phyloP scores from a whole-genome alignment of 2,329 filamentous ascomycete genomes.

The Triangularia setosa region DNA sequence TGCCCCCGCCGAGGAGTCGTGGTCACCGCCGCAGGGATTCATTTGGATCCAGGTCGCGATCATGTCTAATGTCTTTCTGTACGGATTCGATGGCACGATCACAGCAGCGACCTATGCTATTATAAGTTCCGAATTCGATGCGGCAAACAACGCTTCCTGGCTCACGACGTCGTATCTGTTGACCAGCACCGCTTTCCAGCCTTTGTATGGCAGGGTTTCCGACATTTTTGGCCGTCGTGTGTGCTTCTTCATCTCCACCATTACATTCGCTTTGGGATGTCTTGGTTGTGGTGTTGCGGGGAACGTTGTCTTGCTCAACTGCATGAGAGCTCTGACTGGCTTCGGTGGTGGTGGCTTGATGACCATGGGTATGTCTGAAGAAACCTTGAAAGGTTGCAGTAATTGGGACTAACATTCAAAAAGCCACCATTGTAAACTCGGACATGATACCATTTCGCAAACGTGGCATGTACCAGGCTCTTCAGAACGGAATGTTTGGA shows the following conservation, averaged over 20 bases:
- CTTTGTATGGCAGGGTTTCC: conserved; percentile 66
- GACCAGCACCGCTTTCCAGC: conserved; percentile 68
- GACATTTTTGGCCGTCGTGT: conserved; percentile 63
- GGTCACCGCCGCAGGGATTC: conserved; percentile 35
- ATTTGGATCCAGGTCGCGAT: conserved; percentile 57
- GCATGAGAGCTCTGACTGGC: conserved; percentile 63
- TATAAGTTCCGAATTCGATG: conserved; percentile 69
- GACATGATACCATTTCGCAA: conserved; percentile 58
- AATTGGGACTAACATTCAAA: not conserved
- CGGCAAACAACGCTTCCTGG: conserved; percentile 71
- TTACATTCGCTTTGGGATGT: conserved; percentile 60
- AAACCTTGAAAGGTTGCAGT: conserved; percentile 10
- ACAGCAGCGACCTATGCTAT: conserved; percentile 71
- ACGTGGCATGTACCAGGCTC: conserved; percentile 56
- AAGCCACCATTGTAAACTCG: conserved; percentile 56
- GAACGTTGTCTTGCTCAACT: conserved; percentile 57
- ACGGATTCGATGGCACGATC: conserved; percentile 67
- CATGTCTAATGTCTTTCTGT: conserved; percentile 62
- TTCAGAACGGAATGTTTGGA: conserved; percentile 59
- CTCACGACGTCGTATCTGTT: conserved; percentile 69
- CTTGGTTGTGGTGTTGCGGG: conserved; percentile 60
- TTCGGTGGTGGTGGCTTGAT: conserved; percentile 66
- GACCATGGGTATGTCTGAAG: conserved; percentile 56
- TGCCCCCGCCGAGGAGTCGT: conserved; percentile 20
- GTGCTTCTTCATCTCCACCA: conserved; percentile 61